Base-by-base conservation (phyloP, 495 filamentous ascomycete genomes). In the Neurospora intermedia region DNA sequence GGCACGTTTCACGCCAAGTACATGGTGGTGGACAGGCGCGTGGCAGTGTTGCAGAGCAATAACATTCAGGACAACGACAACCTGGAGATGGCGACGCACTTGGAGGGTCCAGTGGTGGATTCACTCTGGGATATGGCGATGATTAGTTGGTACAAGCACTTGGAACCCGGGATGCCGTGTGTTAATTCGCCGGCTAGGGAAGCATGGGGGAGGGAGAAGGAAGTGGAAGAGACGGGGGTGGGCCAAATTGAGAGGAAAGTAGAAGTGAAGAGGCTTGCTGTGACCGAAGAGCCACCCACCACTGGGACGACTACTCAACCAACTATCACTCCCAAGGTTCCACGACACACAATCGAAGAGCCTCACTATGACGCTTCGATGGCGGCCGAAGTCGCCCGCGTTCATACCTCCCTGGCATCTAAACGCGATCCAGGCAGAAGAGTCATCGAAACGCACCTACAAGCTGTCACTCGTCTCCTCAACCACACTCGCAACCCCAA, bases 11-110 rank as follows among this genome's bases (percentile, higher is more conserved):
- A 94, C 79, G 83, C 89, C 71, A 94, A 94, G 75, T 93, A 91
- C 77, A 89, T 92, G 83, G 84, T 94, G 20, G 88, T 94, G 9
- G 92, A 94, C 77, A 85, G 92, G 4, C 86, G 86, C 74, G 83
- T 90, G 43, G 92, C 87, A 3, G 80, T 92, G 1, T 74, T 93
- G 4, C 88, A 90, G 79, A 93, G 91, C 82, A 93, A 92, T 77
- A 94, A 94, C 74, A 90, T 94, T 69, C 88, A 90, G 83, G 91
- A 93, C 73, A 93, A 92, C 71, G 90, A 92, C 74, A 93, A 93
- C 74, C 45, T 92, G 59, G 91, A 93, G 82, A 94, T 94, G 92
- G 87, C 93, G 85, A 81, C 87, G n/a, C 90, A 92, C 43, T 76
- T 94, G 15, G 91, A 94, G 78, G 92, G 92, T 0, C 89, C 91